A percentile compares a stretch with the other conserved stretches of the same genome.
These are phyloP conservation scores for Pulveroboletus sp. DNA, from an alignment of 768 basidiomycete species.

Conservation along the genomic window DNA sequence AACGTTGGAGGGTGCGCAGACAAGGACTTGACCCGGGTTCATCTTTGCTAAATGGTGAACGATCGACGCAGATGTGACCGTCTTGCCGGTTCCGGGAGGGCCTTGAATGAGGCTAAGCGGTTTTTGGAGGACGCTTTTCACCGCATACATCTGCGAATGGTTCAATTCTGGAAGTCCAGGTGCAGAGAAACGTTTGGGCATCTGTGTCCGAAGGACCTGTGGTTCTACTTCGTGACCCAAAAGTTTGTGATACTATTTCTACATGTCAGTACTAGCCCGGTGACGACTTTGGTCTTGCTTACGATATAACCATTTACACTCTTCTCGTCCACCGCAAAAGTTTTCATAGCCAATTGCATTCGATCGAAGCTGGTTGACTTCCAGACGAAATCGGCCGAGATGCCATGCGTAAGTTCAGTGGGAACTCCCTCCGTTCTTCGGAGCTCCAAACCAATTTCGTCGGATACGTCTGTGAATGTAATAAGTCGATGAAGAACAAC, in stretches of 20 bases:
- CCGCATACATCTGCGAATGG: conserved; percentile 99
- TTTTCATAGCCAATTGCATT: conserved; percentile 99
- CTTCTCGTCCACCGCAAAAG: conserved; percentile 98
- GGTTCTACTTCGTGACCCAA: conserved; percentile 98
- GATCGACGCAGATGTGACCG: conserved; percentile 97
- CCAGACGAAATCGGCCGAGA: conserved; percentile 99
- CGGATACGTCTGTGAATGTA: conserved; percentile 78
- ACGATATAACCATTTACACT: conserved; percentile 99
- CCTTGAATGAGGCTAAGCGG: conserved; percentile 97
- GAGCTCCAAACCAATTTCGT: conserved; percentile 95
- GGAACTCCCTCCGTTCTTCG: conserved; percentile 90
- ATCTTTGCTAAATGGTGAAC: conserved; percentile 99
- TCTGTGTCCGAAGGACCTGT: conserved; percentile 83
- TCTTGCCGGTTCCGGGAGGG: conserved; percentile 98
- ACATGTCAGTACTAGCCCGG: conserved; percentile 1
- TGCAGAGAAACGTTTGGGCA: conserved; percentile 97
- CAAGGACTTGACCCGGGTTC: conserved; percentile 99
- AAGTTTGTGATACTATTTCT: conserved; percentile 88
- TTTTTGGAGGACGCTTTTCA: conserved; percentile 98
- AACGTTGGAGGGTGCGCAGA: conserved; percentile 98
- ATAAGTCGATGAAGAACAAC: conserved; percentile 5
- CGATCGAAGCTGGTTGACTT: conserved; percentile 99
- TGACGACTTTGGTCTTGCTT: conserved; percentile 32
- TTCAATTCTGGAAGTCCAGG: conserved; percentile 97
- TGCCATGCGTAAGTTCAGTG: conserved; percentile 89